Conservation (phyloP, 148 eudicot species). For the Camellia granthamiana region DNA sequence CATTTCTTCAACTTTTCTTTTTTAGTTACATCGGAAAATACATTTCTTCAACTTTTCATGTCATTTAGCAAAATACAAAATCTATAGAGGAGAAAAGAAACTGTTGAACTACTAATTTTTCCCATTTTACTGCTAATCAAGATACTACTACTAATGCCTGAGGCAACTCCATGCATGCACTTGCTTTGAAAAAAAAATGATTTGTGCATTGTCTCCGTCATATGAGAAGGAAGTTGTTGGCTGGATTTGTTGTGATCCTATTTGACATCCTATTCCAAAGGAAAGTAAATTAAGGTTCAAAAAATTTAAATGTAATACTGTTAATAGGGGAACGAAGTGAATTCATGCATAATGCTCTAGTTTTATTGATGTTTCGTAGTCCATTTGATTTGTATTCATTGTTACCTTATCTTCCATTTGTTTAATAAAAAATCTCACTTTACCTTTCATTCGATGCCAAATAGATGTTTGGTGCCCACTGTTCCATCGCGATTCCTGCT, state of each 20-base stretch:
- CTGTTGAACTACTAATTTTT: too few relatives aligned
- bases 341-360: not conserved
- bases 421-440: too few relatives aligned
- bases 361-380: too few relatives aligned
- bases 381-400: too few relatives aligned
- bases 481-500: not conserved
- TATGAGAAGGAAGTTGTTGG: not conserved
- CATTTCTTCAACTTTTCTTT: too few relatives aligned
- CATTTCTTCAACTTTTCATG: too few relatives aligned
- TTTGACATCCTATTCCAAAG: not conserved
- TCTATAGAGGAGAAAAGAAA: too few relatives aligned
- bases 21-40: too few relatives aligned
- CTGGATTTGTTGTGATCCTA: not conserved
- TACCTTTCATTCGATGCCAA: too few relatives aligned
- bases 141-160: not conserved
- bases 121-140: not conserved
- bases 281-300: not conserved
- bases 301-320: too few relatives aligned
- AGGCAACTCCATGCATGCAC: not conserved
- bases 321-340: not conserved
- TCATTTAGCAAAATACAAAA: too few relatives aligned
- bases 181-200: not conserved
- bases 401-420: too few relatives aligned
- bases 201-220: not conserved
- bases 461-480: not conserved